Evolutionary conservation across 768 basidiomycete species (phyloP), one percentile per base, ranked within the genome.

Genomic region (Phlebiopsis gigantea): DNA sequence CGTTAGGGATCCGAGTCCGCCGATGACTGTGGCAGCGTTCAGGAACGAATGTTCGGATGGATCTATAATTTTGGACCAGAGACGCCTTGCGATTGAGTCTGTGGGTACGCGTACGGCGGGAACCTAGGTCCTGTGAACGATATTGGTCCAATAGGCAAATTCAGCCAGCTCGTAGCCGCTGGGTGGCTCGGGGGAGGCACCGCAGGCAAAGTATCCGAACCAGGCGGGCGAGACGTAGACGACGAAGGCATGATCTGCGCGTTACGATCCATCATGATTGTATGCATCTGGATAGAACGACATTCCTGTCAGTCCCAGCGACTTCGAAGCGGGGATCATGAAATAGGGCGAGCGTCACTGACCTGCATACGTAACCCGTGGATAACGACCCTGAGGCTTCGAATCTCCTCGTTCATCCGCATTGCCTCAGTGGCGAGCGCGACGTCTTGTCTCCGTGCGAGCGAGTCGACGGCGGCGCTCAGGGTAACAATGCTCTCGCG

Each of bases 301-400:
- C 53, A 57, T 54, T 42, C 39, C 15, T 30, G 42, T 46, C 31
- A 61, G 57, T n/a, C 14, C 4, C 17, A 49, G 56, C n/a, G 19
- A 47, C 39, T 46, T 28, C 44, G 34, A 31, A 26, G 47, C 43
- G 43, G 22, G 25, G 44, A 34, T 55, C 53, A 47, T 48, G 51
- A 52, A 25, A 14, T n/a, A 5, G 31, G 22, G 10, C 14, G 14
- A 19, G 28, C 46, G 34, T 30, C 25, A 52, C 42, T 43, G 19
- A 89, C 84, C 80, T 91, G 90, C 77, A 92, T 87, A 54, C 90
- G 77, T 46, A 93, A 68, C 1, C 89, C 90, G 60, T 91, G 87
- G 43, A 91, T 75, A 50, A 77, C 82, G 22, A 79, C 85, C 50
- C 85, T 78, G 48, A 93, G 64, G 21, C 83, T 81, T 62, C 82